These are phyloP conservation scores for Peronospora destructor DNA, from an alignment of 352 stramenopile genomes.

Conservation along the genomic window DNA sequence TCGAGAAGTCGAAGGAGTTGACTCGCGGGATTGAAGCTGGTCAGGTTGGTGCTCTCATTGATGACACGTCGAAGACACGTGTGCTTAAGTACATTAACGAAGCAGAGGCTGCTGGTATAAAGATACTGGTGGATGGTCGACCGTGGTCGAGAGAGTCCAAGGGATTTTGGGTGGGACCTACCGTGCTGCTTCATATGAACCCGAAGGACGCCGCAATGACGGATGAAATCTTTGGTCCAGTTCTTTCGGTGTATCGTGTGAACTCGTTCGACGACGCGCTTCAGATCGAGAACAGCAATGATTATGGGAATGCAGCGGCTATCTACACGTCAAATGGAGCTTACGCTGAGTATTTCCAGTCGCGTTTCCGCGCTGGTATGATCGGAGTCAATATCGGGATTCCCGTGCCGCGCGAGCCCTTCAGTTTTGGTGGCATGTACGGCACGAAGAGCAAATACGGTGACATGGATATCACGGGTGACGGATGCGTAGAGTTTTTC, in stretches of 20 bases:
- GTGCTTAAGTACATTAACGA: conserved; percentile 93
- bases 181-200: conserved; percentile 89
- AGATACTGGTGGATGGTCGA: conserved; percentile 91
- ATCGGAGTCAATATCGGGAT: conserved; percentile 97
- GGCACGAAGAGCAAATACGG: conserved; percentile 96
- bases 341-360: conserved; percentile 91
- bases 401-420: conserved; percentile 91
- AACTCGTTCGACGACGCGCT: conserved; percentile 90
- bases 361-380: conserved; percentile 89
- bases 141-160: conserved; percentile 53
- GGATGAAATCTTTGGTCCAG: conserved; percentile 96
- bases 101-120: conserved; percentile 69
- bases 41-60: conserved; percentile 94
- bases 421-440: conserved; percentile 96
- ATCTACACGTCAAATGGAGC: conserved; percentile 94
- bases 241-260: conserved; percentile 88
- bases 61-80: conserved; percentile 82
- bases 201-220: conserved; percentile 82
- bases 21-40: conserved; percentile 85
- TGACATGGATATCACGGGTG: conserved; percentile 97
- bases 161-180: conserved; percentile 92
- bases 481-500: conserved; percentile 97
- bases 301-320: conserved; percentile 95
- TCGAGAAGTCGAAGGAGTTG: conserved; percentile 84
- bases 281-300: conserved; percentile 93